phyloP scores from a whole-genome alignment of 306 rosid species.

The Acacia melanoxylon region DNA sequence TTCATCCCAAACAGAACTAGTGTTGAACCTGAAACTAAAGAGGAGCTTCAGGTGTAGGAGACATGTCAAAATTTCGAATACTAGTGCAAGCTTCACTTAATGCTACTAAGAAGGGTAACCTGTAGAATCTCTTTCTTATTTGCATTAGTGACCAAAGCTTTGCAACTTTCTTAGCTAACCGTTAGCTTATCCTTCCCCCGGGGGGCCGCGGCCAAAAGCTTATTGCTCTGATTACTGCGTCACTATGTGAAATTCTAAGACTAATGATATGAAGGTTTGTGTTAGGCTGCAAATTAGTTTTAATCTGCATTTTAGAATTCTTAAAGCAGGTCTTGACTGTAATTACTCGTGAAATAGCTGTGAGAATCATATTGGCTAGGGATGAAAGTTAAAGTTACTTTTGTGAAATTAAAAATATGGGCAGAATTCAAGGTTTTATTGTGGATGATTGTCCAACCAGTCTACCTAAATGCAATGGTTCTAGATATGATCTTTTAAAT shows the following conservation, averaged over 20 bases:
- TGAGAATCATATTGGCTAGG: background rate
- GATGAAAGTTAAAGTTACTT: background rate
- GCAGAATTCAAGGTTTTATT: background rate
- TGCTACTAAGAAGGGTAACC: constrained; percentile 80
- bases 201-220: too few species aligned
- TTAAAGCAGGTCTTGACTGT: background rate
- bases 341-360: background rate
- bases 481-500: background rate
- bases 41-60: constrained; percentile 24
- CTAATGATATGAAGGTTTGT: background rate
- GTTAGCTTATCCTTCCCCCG: background rate
- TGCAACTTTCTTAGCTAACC: background rate
- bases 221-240: background rate
- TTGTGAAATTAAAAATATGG: background rate
- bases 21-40: background rate
- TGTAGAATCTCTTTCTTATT: background rate
- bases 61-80: constrained; percentile 76
- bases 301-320: background rate
- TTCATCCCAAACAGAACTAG: background rate
- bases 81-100: constrained; percentile 69
- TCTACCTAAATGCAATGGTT: background rate
- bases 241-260: background rate
- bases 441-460: background rate
- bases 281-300: background rate
- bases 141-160: background rate